Conservation (phyloP, 352 stramenopile species). For the Halophytophthora polymorphica region DNA sequence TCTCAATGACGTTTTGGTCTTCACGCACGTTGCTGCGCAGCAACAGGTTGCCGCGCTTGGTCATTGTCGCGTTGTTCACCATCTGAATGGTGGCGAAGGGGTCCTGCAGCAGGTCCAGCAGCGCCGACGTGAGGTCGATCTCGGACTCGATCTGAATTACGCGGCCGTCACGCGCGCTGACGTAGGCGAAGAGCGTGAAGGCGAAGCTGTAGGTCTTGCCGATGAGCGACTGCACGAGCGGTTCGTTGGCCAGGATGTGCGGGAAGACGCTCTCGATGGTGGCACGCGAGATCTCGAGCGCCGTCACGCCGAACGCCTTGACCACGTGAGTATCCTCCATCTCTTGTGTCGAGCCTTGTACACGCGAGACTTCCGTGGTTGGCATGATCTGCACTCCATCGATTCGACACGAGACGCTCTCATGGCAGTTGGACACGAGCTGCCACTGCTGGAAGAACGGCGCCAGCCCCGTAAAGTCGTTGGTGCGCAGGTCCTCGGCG, state of each 20-base stretch:
- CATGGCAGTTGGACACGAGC: conserved; percentile 30
- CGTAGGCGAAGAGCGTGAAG: conserved; percentile 36
- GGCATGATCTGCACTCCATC: conserved; percentile 4
- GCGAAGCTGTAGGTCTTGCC: conserved; percentile 40
- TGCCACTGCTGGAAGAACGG: conserved; percentile 42
- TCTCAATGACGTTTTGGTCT: conserved; percentile 32
- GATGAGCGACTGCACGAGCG: conserved; percentile 41
- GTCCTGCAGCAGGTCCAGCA: conserved; percentile 36
- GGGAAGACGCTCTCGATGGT: conserved; percentile 51
- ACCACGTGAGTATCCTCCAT: conserved; percentile 18
- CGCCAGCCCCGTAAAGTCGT: conserved; percentile 28
- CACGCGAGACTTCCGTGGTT: background rate
- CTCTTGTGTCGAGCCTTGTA: background rate
- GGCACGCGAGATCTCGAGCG: conserved; percentile 38
- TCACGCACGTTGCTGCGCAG: conserved; percentile 26
- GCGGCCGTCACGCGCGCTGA: conserved; percentile 28
- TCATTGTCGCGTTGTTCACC: conserved; percentile 36
- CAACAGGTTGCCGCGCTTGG: conserved; percentile 31
- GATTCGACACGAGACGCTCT: conserved; percentile 16
- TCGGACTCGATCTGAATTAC: conserved; percentile 49
- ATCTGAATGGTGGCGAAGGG: conserved; percentile 35
- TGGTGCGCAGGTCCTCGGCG: conserved; percentile 25
- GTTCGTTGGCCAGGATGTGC: conserved; percentile 35
- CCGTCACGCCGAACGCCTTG: conserved; percentile 27
- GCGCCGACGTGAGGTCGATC: conserved; percentile 37